These are phyloP conservation scores for Phaeosphaeriaceae sp. DNA, from an alignment of 2,329 filamentous ascomycete genomes.

Conservation along the genomic window DNA sequence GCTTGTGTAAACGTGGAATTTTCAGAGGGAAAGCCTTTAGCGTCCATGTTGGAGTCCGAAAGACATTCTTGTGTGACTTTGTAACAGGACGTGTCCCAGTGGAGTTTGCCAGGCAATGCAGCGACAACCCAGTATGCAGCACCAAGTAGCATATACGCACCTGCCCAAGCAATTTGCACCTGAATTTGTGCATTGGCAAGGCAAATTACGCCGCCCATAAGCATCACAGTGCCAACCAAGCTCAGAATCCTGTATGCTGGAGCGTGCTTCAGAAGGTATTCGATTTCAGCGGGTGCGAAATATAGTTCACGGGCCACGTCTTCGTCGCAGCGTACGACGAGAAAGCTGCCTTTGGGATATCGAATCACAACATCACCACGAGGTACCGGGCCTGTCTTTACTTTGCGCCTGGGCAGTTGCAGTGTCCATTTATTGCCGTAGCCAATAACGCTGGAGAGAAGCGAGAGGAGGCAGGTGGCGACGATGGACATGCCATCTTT, in stretches of 20 bases:
- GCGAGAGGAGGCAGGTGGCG: constrained; percentile 55
- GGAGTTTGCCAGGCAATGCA: constrained; percentile 53
- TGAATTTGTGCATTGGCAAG: constrained; percentile 58
- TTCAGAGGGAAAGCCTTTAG: constrained; percentile 39
- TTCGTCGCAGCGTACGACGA: constrained; percentile 58
- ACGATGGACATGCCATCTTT: constrained; percentile 59
- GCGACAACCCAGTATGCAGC: constrained; percentile 60
- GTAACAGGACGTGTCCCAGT: constrained; percentile 58
- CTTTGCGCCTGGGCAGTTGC: constrained; percentile 48
- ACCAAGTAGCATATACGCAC: constrained; percentile 58
- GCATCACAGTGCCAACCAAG: constrained; percentile 57
- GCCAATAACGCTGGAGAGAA: constrained; percentile 58
- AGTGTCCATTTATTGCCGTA: constrained; percentile 58
- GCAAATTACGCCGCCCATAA: constrained; percentile 60
- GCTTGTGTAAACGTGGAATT: constrained; percentile 54
- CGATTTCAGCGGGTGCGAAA: constrained; percentile 59
- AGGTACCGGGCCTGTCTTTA: constrained; percentile 38
- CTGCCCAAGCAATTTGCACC: constrained; percentile 58
- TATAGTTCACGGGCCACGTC: constrained; percentile 58
- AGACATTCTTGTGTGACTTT: constrained; percentile 47
- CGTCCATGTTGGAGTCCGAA: constrained; percentile 41
- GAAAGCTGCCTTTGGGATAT: constrained; percentile 58
- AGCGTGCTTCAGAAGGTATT: constrained; percentile 52
- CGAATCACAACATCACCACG: constrained; percentile 57
- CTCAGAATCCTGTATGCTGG: constrained; percentile 55